Conservation (phyloP, 176 grass and related monocot genomes). For the Phoenix dactylifera region DNA sequence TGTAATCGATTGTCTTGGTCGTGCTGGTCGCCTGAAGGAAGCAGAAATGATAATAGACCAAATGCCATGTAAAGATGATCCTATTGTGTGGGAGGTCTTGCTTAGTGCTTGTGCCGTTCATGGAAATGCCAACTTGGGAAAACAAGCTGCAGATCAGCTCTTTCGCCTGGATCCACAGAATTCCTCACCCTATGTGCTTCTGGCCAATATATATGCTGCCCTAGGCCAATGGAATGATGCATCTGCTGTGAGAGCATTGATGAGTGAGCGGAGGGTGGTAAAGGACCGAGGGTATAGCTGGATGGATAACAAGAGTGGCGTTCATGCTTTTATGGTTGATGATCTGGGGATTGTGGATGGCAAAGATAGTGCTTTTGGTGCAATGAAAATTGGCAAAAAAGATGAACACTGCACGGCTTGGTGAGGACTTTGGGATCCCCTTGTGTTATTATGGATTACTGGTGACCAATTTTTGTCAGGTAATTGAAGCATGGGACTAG, state of each 20-base stretch:
- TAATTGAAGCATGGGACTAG: not conserved
- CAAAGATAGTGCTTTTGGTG: slow-evolving; percentile 8
- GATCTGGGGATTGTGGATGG: slow-evolving; percentile 26
- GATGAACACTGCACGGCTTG: slow-evolving; percentile 25
- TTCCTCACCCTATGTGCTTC: slow-evolving; percentile 70
- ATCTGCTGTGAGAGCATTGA: slow-evolving; percentile 50
- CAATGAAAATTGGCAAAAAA: slow-evolving; percentile 15
- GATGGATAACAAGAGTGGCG: slow-evolving; percentile 60
- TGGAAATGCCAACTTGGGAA: slow-evolving; percentile 55
- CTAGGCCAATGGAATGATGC: slow-evolving; percentile 62
- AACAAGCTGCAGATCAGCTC: slow-evolving; percentile 49
- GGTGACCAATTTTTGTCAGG: not conserved
- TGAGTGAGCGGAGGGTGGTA: slow-evolving; percentile 53
- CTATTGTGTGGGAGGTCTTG: slow-evolving; percentile 74
- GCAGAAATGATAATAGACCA: slow-evolving; percentile 41
- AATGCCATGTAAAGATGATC: slow-evolving; percentile 63
- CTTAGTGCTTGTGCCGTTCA: slow-evolving; percentile 76
- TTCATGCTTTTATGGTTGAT: slow-evolving; percentile 59
- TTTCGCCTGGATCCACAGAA: slow-evolving; percentile 64
- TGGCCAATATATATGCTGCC: slow-evolving; percentile 88
- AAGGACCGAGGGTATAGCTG: slow-evolving; percentile 73
- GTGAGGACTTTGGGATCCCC: not conserved
- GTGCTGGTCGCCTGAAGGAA: slow-evolving; percentile 61
- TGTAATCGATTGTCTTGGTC: slow-evolving; percentile 68
- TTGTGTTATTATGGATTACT: not conserved